Percentiles rank a stretch among this genome's conserved stretches.
Evolutionary conservation across 371 early-diverging fungal genomes (phyloP).

Genomic region (Mortierella sp.): DNA sequence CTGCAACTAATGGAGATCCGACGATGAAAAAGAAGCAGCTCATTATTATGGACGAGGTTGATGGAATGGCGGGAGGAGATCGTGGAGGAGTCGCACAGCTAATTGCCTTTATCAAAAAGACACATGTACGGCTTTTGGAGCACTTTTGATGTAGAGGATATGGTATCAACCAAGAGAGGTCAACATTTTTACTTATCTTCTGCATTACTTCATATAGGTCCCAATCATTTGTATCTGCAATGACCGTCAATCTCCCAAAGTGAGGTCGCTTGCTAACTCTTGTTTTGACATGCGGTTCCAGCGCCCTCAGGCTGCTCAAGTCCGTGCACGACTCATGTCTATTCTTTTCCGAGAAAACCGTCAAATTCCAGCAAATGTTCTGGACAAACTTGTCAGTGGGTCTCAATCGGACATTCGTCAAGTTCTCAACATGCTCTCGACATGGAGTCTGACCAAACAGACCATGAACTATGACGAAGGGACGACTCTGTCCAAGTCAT

Average conservation of each 20-base stretch:
- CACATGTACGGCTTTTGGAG: conserved; percentile 68
- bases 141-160: neutral
- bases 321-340: conserved; percentile 81
- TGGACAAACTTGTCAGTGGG: conserved; percentile 87
- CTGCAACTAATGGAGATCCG: conserved; percentile 18
- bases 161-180: neutral
- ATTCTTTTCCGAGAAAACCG: conserved; percentile 87
- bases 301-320: conserved; percentile 71
- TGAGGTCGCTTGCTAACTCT: conserved; percentile 88
- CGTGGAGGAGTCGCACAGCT: conserved; percentile 97
- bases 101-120: conserved; percentile 90
- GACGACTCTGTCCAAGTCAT: conserved; percentile 63
- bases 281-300: conserved; percentile 92
- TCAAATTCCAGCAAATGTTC: conserved; percentile 79
- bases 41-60: conserved; percentile 99
- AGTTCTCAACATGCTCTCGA: conserved; percentile 94
- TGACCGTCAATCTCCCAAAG: conserved; percentile 92
- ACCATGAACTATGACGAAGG: conserved; percentile 86
- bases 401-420: conserved; percentile 99
- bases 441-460: conserved; percentile 75
- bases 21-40: conserved; percentile 65
- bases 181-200: conserved; percentile 1
- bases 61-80: conserved; percentile 99
- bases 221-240: conserved; percentile 99
- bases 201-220: conserved; percentile 59